Evolutionary conservation across 371 early-diverging fungal genomes (phyloP).

Genomic region (Apophysomyces variabilis): DNA sequence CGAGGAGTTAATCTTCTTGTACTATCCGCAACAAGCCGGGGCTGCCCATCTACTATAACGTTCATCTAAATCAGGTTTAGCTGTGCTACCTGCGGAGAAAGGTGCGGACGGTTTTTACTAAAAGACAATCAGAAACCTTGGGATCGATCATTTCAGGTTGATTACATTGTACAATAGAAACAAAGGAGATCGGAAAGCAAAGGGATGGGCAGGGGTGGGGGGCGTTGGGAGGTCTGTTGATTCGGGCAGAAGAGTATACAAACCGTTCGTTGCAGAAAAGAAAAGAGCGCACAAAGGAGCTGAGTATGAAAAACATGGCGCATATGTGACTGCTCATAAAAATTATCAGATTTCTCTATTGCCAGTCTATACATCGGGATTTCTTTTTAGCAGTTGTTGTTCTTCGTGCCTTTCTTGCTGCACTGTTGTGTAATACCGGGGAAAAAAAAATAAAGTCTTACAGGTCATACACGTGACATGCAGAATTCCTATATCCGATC

Average conservation of each 20-base stretch:
- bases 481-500: not conserved
- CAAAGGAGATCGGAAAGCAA: not conserved
- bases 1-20: slow-evolving; percentile 9
- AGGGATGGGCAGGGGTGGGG: not conserved
- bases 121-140: too few relatives aligned
- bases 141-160: not conserved
- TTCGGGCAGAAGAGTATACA: not conserved
- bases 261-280: not conserved
- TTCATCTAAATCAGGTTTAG: not conserved
- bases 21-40: slow-evolving; percentile 1
- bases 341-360: not conserved
- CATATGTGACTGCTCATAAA: not conserved
- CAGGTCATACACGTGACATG: slow-evolving; percentile 6
- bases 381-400: slow-evolving; percentile 5
- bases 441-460: not conserved
- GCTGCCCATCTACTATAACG: not conserved
- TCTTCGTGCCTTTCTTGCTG: slow-evolving; percentile 3
- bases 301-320: not conserved
- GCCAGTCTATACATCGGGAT: not conserved
- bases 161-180: not conserved
- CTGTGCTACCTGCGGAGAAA: slow-evolving; percentile 2
- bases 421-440: slow-evolving; percentile 6
- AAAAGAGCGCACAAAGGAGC: not conserved
- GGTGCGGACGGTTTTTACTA: not conserved
- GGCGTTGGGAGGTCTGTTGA: not conserved